Base-by-base conservation (phyloP, 2,329 filamentous ascomycete species). In the Penicillium hordei region DNA sequence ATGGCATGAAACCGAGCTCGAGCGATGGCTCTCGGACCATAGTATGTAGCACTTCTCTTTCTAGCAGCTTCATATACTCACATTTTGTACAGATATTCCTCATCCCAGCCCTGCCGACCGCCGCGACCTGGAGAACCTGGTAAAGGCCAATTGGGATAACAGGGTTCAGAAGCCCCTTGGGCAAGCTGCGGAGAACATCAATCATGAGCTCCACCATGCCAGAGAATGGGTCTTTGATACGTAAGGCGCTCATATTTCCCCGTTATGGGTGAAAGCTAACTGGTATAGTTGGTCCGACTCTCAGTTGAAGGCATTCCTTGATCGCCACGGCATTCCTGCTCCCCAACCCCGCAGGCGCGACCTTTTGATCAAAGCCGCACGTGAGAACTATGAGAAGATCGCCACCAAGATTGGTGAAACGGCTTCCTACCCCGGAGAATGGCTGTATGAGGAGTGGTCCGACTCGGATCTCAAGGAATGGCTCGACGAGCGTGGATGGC, bases 1-100 rank as follows among this genome's bases (percentile, higher is more conserved):
- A 76, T 99, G 94, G 94, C 93, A 97, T 70, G 89, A 97, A 81
- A 96, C 91, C 23, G 94, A 99, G 82, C 86, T 99, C 31, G 93
- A 99, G 80, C 86, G 93, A 70, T 99, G 94, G 94, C 86, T 99
- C 49, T 90, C 90, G 31, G 94, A 99, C 73, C 85, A 97, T 78
- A 86, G 76, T 77, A 65, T 43, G 60, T 21, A 43, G 9, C 3
- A 44, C 29, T 17, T 40, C 19, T 12, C 1, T 23, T 27, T 48
- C 25, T 15, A 54, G 33, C 42, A 31, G 15, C 19, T 25, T n/a
- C 34, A 13, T 31, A 45, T 61, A 43, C 60, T 48, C 39, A 31
- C 43, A 8, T 12, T 34, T 29, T 15, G 31, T 25, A n/a, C 45
- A 78, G 76, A 93, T 74, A 83, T 99, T 57, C 91, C 93, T 10